phyloP scores from a whole-genome alignment of 345 rosid genomes.

The Melaleuca quinquenervia region DNA sequence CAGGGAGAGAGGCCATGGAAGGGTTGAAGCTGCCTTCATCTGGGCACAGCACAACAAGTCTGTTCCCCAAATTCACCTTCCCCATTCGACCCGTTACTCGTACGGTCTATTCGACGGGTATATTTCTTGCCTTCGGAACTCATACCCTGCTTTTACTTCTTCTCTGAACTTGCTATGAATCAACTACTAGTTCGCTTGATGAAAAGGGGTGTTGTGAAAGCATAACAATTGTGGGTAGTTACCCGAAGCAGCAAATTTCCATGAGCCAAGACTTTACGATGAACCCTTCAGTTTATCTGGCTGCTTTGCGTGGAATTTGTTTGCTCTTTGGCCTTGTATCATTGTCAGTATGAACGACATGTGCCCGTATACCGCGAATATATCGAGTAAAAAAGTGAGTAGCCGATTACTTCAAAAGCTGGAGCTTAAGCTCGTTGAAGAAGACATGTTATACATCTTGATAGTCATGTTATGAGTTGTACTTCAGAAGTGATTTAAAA shows the following conservation, averaged over 20 bases:
- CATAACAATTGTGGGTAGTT: neutral
- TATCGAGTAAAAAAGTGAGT: neutral
- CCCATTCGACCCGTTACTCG: neutral
- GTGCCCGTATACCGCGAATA: neutral
- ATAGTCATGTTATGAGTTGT: neutral
- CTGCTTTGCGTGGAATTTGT: neutral
- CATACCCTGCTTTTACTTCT: neutral
- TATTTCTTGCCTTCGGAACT: neutral
- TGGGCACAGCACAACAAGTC: constrained; percentile 4
- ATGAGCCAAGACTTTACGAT: neutral
- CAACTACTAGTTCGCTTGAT: neutral
- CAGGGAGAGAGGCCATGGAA: constrained; percentile 20
- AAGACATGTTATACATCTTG: neutral
- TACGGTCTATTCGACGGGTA: constrained; percentile 18
- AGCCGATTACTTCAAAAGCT: neutral
- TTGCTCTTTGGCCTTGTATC: neutral
- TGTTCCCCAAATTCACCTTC: constrained; percentile 11
- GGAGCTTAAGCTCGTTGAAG: neutral
- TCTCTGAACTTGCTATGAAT: neutral
- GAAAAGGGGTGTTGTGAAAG: neutral
- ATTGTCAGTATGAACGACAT: neutral
- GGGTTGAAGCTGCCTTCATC: constrained; percentile 28
- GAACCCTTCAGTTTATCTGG: neutral
- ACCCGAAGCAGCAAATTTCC: neutral
- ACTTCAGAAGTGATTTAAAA: neutral